Conservation (phyloP, 2,329 filamentous ascomycete species). For the Colletotrichum tropicale region DNA sequence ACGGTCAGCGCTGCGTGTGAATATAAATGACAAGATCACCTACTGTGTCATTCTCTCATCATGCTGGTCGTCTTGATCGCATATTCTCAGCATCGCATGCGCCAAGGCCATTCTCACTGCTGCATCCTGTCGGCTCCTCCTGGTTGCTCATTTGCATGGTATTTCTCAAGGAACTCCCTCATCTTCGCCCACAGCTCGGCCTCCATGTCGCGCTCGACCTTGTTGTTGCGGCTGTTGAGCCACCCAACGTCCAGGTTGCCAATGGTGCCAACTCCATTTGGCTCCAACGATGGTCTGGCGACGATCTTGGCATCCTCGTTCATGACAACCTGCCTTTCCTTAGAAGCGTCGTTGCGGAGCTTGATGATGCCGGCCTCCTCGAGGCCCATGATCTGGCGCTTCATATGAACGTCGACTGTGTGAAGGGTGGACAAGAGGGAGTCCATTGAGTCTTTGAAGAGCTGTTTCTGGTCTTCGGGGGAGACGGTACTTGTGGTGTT, state of each 20-base stretch:
- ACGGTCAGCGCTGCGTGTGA: background rate
- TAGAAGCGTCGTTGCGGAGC: slow-evolving; percentile 35
- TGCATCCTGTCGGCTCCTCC: slow-evolving; percentile 13
- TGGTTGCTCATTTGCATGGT: slow-evolving; percentile 3
- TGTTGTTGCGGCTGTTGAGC: slow-evolving; percentile 84
- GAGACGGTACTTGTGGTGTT: background rate
- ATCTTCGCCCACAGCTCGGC: slow-evolving; percentile 72
- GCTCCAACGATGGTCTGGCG: slow-evolving; percentile 48
- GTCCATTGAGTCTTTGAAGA: slow-evolving; percentile 64
- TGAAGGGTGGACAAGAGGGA: slow-evolving; percentile 77
- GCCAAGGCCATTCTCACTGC: background rate
- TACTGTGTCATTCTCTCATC: background rate
- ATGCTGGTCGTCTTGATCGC: background rate
- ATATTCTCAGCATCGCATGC: background rate
- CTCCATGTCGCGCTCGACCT: slow-evolving; percentile 83
- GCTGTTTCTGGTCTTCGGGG: slow-evolving; percentile 45
- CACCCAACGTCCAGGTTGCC: slow-evolving; percentile 81
- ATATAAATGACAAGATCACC: background rate
- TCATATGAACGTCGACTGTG: slow-evolving; percentile 74
- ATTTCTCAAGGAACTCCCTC: slow-evolving; percentile 38
- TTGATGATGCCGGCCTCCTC: slow-evolving; percentile 81
- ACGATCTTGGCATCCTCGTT: slow-evolving; percentile 21
- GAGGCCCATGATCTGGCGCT: slow-evolving; percentile 77
- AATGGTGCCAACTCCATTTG: slow-evolving; percentile 60
- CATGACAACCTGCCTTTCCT: slow-evolving; percentile 25